These are phyloP conservation scores for Leccinum barrowsii DNA, from an alignment of 768 basidiomycete species.

Conservation along the genomic window DNA sequence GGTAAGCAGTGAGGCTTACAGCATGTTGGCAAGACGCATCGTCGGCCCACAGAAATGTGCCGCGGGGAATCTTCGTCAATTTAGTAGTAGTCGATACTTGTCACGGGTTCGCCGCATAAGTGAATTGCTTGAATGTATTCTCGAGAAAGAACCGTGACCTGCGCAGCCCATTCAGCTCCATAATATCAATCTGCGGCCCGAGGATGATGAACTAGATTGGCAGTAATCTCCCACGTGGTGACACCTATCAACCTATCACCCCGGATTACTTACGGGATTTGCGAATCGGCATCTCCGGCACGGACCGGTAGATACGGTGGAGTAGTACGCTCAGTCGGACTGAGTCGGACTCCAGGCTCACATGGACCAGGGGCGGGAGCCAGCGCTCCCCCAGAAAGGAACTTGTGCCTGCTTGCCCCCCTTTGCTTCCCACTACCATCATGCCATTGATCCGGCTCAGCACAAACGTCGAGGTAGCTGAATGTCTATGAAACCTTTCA, in stretches of 20 bases:
- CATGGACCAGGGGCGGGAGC: no score
- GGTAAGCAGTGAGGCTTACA: no score
- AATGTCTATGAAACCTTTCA: not conserved
- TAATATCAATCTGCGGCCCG: not conserved
- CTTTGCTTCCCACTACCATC: not conserved
- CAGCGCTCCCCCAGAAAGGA: not conserved
- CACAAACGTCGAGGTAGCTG: slow-evolving; percentile 36
- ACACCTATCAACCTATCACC: no score
- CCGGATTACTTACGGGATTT: no score
- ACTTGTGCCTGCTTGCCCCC: not conserved
- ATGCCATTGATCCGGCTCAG: slow-evolving; percentile 41
- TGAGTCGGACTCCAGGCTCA: no score
- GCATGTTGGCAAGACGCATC: not conserved
- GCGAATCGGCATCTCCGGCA: no score
- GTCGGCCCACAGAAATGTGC: not conserved
- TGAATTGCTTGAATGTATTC: not conserved
- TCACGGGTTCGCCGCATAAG: not conserved
- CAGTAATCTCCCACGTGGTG: no score
- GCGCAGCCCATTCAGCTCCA: no score
- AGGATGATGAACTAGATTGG: no score
- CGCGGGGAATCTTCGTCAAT: not conserved
- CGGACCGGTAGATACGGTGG: no score
- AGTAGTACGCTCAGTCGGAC: no score
- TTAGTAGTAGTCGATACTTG: not conserved
- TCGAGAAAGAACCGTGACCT: not conserved